A percentile compares a stretch with the other conserved stretches of the same genome.
These are phyloP conservation scores for Amphichorda felina DNA, from an alignment of 2,329 filamentous ascomycete species.

Conservation along the genomic window DNA sequence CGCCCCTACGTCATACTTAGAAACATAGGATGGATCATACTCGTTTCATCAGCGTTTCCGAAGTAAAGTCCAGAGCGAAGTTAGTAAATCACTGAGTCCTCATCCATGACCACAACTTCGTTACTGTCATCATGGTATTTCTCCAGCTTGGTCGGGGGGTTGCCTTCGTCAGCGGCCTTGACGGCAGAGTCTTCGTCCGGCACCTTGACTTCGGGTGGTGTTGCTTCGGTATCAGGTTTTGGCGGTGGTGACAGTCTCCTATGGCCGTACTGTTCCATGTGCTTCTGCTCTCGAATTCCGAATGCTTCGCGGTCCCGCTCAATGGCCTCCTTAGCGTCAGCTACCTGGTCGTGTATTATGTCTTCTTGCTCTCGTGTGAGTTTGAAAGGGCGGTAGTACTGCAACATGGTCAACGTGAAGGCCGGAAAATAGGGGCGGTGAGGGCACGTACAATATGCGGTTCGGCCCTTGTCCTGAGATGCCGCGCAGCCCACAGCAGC, in stretches of 20 bases:
- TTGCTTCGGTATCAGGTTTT: neutral
- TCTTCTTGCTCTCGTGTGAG: constrained; percentile 57
- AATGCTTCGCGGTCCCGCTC: constrained; percentile 55
- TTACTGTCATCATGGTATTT: constrained; percentile 56
- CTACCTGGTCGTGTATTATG: constrained; percentile 57
- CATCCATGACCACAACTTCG: constrained; percentile 71
- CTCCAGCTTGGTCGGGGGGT: neutral
- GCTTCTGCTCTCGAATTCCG: constrained; percentile 19
- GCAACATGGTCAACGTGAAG: constrained; percentile 1
- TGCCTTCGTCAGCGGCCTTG: neutral
- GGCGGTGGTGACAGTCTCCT: neutral
- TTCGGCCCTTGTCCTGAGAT: constrained; percentile 57
- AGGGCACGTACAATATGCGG: constrained; percentile 57
- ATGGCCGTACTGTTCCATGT: constrained; percentile 2
- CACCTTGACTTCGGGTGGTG: constrained; percentile 4
- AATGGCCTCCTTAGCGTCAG: constrained; percentile 50
- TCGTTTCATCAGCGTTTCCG: no score
- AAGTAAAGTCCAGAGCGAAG: no score
- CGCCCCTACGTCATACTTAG: no score
- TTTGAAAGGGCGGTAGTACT: constrained; percentile 86
- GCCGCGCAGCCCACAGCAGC: constrained; percentile 59
- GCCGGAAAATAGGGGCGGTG: neutral
- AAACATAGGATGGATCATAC: no score
- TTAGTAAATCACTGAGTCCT: constrained; percentile 88
- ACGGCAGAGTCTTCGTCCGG: constrained; percentile 7